Evolutionary conservation across 2,329 filamentous ascomycete genomes (phyloP).

Genomic region (Fusarium sp.): DNA sequence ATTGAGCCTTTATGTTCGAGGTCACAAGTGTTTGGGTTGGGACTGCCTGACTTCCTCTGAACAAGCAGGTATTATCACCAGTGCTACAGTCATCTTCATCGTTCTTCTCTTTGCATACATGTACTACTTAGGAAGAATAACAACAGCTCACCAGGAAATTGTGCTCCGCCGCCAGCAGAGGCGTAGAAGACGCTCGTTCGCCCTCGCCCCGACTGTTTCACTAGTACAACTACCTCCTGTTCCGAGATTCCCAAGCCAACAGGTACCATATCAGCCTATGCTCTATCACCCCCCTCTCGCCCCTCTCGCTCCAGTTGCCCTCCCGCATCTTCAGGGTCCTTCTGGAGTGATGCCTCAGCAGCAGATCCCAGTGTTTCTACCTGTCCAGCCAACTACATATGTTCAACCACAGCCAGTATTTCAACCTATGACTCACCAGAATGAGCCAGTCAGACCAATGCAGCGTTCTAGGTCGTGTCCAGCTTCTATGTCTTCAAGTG

Average conservation of each 20-base stretch:
- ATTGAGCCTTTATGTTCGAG: not conserved
- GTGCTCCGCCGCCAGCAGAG: constrained; percentile 1
- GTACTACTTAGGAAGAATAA: constrained; percentile 46
- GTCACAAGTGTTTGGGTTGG: constrained; percentile 46
- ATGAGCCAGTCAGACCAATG: not conserved
- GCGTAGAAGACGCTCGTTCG: not conserved
- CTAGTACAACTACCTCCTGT: constrained; percentile 26
- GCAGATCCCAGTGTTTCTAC: constrained; percentile 4
- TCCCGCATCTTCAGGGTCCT: not conserved
- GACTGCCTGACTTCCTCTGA: constrained; percentile 49
- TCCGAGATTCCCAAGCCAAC: constrained; percentile 17
- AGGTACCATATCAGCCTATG: constrained; percentile 29
- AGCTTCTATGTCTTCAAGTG: not conserved
- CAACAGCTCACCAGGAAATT: constrained; percentile 23
- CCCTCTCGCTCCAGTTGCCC: not conserved
- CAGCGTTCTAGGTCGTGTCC: not conserved
- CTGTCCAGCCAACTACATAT: not conserved
- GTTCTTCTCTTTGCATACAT: constrained; percentile 44
- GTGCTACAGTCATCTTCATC: constrained; percentile 42
- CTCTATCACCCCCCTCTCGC: constrained; percentile 11
- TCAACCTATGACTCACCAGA: not conserved
- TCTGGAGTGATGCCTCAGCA: not conserved
- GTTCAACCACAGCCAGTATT: not conserved
- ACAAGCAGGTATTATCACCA: constrained; percentile 52
- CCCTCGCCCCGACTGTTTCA: not conserved